Base-by-base conservation (phyloP, 2,329 filamentous ascomycete genomes). In the Nemania abortiva region DNA sequence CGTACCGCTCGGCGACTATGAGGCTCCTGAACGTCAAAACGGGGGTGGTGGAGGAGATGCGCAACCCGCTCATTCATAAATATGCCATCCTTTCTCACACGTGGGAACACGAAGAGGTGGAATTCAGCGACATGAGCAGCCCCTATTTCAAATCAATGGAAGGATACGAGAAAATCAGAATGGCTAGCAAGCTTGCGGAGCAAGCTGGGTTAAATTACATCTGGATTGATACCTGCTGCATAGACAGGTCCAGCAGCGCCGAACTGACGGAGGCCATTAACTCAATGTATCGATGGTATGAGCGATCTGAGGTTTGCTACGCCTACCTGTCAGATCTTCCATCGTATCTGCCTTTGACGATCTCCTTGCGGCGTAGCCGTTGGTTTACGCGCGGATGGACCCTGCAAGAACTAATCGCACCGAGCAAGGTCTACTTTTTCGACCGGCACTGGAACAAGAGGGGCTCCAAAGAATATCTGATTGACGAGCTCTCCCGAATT, bases 241-340 rank as follows among this genome's bases (percentile, higher is more conserved):
- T 63, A 56, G 52, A 63, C 42, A 63, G 55, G 61, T 56, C 61
- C 2, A 65, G 55, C 2, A 65, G 63, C 18, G 63, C 63, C n/a
- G 55, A 65, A 18, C 37, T 65, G 31, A 29, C 49, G 11, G 49
- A 52, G 49, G 49, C 49, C 13, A 29, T 52, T 6, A 52, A 52
- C 9, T 34, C 62, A 20, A 52, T 63, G 50, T 63, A 56, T 39
- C 45, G 56, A 22, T 59, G 49, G 56, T 59, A 58, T 22, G 49
- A 59, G 47, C 47, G 49, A 20, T 59, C 63, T 20, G 47, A 53
- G 6, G 45, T 60, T 22, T 65, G 63, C 34, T 59, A 59, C 24
- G 62, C 63, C n/a, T 65, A 65, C 24, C 22, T 65, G n/a, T 58
- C 55, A 6, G 63, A 65, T 54, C 22, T 65, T 27, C 47, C 47